These are phyloP conservation scores for Phytophthora cajani DNA, from an alignment of 352 stramenopile species.

Conservation along the genomic window DNA sequence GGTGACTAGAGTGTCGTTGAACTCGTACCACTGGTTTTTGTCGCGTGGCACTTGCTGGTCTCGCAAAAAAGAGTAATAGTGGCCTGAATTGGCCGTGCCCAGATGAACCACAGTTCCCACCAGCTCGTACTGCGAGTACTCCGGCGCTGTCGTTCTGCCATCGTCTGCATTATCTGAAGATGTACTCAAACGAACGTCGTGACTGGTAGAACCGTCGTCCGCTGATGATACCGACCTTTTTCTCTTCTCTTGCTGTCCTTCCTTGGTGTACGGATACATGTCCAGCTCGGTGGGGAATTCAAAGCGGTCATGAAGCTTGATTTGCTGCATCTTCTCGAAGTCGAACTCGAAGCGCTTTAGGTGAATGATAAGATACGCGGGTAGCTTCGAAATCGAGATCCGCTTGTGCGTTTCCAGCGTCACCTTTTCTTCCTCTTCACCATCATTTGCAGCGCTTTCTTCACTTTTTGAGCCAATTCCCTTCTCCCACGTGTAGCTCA, in stretches of 20 bases:
- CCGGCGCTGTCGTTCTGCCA: slow-evolving; percentile 53
- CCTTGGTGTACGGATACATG: slow-evolving; percentile 91
- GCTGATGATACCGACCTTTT: slow-evolving; percentile 32
- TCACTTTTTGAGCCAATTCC: slow-evolving; percentile 25
- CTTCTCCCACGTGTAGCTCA: slow-evolving; percentile 91
- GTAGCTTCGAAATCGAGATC: slow-evolving; percentile 90
- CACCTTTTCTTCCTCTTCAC: slow-evolving; percentile 64
- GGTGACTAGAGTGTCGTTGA: slow-evolving; percentile 88
- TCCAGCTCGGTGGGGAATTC: slow-evolving; percentile 92
- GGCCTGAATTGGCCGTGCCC: slow-evolving; percentile 85
- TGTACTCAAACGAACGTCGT: slow-evolving; percentile 38
- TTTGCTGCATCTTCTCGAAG: slow-evolving; percentile 94
- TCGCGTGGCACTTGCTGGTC: slow-evolving; percentile 56
- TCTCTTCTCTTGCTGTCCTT: slow-evolving; percentile 79
- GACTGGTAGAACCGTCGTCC: slow-evolving; percentile 23
- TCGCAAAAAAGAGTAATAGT: slow-evolving; percentile 91
- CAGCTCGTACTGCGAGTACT: slow-evolving; percentile 89
- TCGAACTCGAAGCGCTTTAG: slow-evolving; percentile 97
- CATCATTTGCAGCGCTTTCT: slow-evolving; percentile 32
- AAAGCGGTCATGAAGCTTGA: slow-evolving; percentile 94
- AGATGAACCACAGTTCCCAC: slow-evolving; percentile 90
- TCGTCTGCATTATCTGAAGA: slow-evolving; percentile 28
- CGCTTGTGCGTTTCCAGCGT: slow-evolving; percentile 91
- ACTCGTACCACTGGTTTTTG: slow-evolving; percentile 79
- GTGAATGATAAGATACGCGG: slow-evolving; percentile 93